Evolutionary conservation across 1,284 basidiomycete species (phyloP).

Genomic region (Sporisorium exsertum): DNA sequence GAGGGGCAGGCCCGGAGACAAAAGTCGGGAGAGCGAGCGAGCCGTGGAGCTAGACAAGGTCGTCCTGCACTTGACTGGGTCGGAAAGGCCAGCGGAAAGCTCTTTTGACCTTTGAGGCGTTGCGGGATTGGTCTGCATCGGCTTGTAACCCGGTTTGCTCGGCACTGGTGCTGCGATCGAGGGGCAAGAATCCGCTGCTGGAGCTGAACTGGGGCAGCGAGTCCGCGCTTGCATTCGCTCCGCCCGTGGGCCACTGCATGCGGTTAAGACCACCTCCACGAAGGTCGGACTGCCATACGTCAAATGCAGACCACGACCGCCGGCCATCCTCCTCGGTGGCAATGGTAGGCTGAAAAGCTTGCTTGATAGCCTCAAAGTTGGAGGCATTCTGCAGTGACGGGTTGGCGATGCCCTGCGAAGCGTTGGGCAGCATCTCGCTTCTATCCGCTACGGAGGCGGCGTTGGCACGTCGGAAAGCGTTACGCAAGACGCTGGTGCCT

Average conservation of each 20-base stretch:
- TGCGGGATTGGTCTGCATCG: constrained; percentile 31
- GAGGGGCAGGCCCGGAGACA: not conserved
- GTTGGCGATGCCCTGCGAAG: constrained; percentile 24
- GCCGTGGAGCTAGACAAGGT: constrained; percentile 18
- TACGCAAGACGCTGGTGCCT: constrained; percentile 39
- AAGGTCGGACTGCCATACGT: constrained; percentile 55
- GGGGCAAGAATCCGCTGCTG: constrained; percentile 35
- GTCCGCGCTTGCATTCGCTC: constrained; percentile 40
- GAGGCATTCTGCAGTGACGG: constrained; percentile 44
- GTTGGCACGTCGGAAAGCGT: constrained; percentile 39
- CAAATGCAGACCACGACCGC: constrained; percentile 60
- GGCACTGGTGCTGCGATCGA: constrained; percentile 42
- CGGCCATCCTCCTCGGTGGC: constrained; percentile 56
- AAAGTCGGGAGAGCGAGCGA: not conserved
- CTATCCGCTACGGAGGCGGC: constrained; percentile 23
- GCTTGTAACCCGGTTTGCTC: constrained; percentile 18
- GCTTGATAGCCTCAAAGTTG: constrained; percentile 57
- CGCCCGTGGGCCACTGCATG: constrained; percentile 30
- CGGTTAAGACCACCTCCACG: constrained; percentile 24
- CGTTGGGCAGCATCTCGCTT: constrained; percentile 16
- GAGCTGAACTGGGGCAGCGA: constrained; percentile 42
- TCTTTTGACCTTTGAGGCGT: constrained; percentile 48
- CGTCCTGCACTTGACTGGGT: constrained; percentile 43
- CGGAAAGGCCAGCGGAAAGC: constrained; percentile 55
- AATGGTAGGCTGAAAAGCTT: constrained; percentile 54